Conservation (phyloP, 1,139 yeast species). For the Yamadazyma atmosphaerica region DNA sequence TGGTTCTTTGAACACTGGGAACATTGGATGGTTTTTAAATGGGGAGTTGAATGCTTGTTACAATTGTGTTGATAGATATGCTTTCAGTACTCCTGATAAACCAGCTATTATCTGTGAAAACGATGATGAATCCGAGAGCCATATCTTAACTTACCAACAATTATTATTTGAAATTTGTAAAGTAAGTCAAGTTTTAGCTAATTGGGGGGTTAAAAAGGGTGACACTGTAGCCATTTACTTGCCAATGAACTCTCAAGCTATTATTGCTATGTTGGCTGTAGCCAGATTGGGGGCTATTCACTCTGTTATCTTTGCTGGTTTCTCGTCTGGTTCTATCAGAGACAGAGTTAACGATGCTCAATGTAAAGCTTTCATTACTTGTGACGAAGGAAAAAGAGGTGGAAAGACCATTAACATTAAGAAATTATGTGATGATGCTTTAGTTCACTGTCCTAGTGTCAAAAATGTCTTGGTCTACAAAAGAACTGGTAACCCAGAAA, state of each 20-base stretch:
- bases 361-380: conserved; percentile 87
- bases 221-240: conserved; percentile 95
- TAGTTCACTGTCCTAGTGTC: conserved; percentile 74
- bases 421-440: conserved; percentile 92
- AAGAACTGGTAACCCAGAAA: conserved; percentile 73
- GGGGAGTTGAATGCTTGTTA: conserved; percentile 93
- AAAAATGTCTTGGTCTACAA: conserved; percentile 81
- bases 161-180: conserved; percentile 83
- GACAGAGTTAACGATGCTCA: conserved; percentile 91
- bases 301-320: conserved; percentile 96
- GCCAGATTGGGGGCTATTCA: conserved; percentile 96
- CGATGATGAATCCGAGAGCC: conserved; percentile 80
- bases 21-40: conserved; percentile 88
- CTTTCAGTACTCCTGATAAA: conserved; percentile 82
- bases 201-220: conserved; percentile 90
- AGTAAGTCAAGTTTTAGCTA: conserved; percentile 81
- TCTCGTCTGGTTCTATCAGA: conserved; percentile 87
- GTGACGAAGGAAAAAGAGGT: conserved; percentile 97
- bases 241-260: conserved; percentile 97
- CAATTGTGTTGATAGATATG: conserved; percentile 97
- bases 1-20: conserved; percentile 78
- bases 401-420: conserved; percentile 90
- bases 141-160: conserved; percentile 79
- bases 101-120: conserved; percentile 93
- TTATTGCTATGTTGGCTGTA: conserved; percentile 91